Evolutionary conservation across 352 stramenopile genomes (phyloP), one percentile per base, ranked within the genome.

Genomic region (Pythium monospermum): DNA sequence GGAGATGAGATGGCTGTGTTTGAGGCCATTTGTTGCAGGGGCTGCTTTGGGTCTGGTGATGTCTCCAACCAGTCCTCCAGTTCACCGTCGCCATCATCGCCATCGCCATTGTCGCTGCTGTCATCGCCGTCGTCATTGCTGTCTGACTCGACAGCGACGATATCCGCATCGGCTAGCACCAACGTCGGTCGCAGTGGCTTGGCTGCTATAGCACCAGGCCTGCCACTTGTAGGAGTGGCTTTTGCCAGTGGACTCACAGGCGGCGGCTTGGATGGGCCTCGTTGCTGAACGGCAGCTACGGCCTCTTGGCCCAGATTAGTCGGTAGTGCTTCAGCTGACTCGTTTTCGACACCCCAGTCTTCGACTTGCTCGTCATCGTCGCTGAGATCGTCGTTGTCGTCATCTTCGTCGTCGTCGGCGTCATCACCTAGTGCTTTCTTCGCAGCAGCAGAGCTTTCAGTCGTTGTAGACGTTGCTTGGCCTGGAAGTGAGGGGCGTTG

Each of bases 11-110:
- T 23, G 2, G 35, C 6, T 16, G 23, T 42, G 7, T 21, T 53
- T 7, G 49, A 26, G 22, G 33, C 22, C 1, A 11, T 32, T 18
- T n/a, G n/a, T n/a, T n/a, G n/a, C n/a, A n/a, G n/a, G n/a, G n/a
- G n/a, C n/a, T n/a, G n/a, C 26, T 40, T 22, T 30, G 33, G 30
- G 12, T 44, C 35, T 6, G 35, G 35, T 13, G 37, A 31, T 15
- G 31, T 57, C 2, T 76, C 61, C 12, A 88, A 61, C 77, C 75
- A 88, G 49, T 88, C 77, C 10, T 76, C 57, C 41, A 88, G 39
- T 13, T 53, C 67, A 27, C 73, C 72, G n/a, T 59, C 66, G 19
- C 59, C 64, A 39, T 69, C 63, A n/a, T 69, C 61, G 27, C 65
- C 60, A 2, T 53, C 57, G 13, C 58, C 42, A 16, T 61, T 46